Evolutionary conservation across 2,329 filamentous ascomycete genomes (phyloP).

Genomic region (Aspergillus carbonarius): DNA sequence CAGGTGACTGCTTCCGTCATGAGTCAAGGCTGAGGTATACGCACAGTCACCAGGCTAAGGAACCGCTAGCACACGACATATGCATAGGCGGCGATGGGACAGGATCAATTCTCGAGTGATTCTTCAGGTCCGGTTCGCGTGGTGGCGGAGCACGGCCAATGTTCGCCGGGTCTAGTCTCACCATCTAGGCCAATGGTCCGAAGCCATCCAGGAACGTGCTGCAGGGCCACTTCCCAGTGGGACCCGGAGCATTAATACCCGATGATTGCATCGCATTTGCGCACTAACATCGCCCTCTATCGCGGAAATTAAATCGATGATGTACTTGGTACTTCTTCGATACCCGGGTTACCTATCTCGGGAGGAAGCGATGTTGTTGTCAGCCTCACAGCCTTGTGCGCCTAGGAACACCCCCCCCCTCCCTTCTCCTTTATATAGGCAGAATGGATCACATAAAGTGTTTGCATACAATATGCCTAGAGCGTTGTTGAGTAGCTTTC

Average conservation of each 20-base stretch:
- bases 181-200: conserved; percentile 2
- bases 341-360: neutral
- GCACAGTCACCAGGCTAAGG: neutral
- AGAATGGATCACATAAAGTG: too few relatives aligned
- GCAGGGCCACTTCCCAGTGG: neutral
- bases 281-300: neutral
- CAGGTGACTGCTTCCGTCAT: neutral
- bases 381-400: neutral
- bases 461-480: neutral
- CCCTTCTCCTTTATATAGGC: neutral
- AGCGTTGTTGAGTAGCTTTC: neutral
- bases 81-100: neutral
- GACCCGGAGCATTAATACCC: neutral
- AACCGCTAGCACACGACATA: neutral
- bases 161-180: neutral
- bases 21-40: neutral
- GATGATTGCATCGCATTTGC: neutral
- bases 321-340: neutral
- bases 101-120: neutral
- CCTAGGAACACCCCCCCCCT: neutral
- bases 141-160: neutral
- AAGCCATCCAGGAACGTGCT: conserved; percentile 6
- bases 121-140: neutral
- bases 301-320: neutral
- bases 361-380: neutral